phyloP scores from a whole-genome alignment of 225 moss, liverwort and hornwort species.

The Marchantia polymorpha region DNA sequence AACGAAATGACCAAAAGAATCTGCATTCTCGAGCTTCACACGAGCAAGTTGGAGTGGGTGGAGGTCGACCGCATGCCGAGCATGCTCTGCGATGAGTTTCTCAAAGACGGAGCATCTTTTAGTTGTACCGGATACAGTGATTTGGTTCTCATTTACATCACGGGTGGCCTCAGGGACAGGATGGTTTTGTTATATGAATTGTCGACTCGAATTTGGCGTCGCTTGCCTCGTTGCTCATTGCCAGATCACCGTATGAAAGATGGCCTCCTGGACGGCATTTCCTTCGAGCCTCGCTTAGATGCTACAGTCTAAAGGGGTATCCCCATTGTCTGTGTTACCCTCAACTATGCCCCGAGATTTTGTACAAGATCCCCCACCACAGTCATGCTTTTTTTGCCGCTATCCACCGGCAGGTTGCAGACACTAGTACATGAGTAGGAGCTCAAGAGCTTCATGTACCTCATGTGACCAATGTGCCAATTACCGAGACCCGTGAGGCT shows the following conservation, averaged over 20 bases:
- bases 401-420: too few relatives aligned
- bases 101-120: slow-evolving; percentile 50
- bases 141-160: slow-evolving; percentile 50
- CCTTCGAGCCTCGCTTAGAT: slow-evolving; percentile 54
- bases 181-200: slow-evolving; percentile 45
- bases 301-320: slow-evolving; percentile 29
- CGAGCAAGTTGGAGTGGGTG: slow-evolving; percentile 42
- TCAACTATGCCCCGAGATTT: too few relatives aligned
- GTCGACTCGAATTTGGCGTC: slow-evolving; percentile 44
- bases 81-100: slow-evolving; percentile 50
- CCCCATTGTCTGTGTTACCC: too few relatives aligned
- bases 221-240: slow-evolving; percentile 43
- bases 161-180: slow-evolving; percentile 38
- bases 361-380: too few relatives aligned
- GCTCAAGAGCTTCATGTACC: too few relatives aligned
- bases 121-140: slow-evolving; percentile 52
- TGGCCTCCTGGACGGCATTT: slow-evolving; percentile 51
- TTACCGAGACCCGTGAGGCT: too few relatives aligned
- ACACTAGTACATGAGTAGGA: too few relatives aligned
- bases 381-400: too few relatives aligned
- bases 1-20: slow-evolving; percentile 45
- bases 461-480: too few relatives aligned
- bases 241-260: slow-evolving; percentile 48
- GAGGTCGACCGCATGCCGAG: slow-evolving; percentile 53
- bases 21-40: slow-evolving; percentile 52